Evolutionary conservation across 2,329 filamentous ascomycete species (phyloP).

Genomic region (Fusarium sp.): DNA sequence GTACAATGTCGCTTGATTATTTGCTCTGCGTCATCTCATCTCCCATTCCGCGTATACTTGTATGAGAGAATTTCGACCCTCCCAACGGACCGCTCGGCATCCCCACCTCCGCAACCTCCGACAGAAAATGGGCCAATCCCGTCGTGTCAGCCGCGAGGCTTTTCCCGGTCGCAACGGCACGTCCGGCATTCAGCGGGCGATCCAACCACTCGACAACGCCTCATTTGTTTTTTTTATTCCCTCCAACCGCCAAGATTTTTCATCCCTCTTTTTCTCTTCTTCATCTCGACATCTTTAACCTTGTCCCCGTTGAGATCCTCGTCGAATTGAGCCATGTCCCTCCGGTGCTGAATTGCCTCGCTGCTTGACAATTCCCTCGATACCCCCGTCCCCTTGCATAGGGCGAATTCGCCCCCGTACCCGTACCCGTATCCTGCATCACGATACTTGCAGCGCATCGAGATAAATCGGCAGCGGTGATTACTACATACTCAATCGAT

Average conservation of each 20-base stretch:
- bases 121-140: slow-evolving; percentile 35
- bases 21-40: neutral
- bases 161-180: slow-evolving; percentile 44
- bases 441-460: slow-evolving; percentile 8
- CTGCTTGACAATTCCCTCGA: slow-evolving; percentile 17
- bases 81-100: slow-evolving; percentile 43
- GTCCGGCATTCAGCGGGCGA: slow-evolving; percentile 34
- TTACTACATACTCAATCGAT: slow-evolving; percentile 4
- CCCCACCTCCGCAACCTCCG: slow-evolving; percentile 43
- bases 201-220: slow-evolving; percentile 19
- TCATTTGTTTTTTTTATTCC: slow-evolving; percentile 18
- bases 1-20: neutral
- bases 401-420: slow-evolving; percentile 5
- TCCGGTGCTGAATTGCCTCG: slow-evolving; percentile 26
- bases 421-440: slow-evolving; percentile 13
- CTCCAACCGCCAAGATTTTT: slow-evolving; percentile 4
- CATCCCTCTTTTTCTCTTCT: slow-evolving; percentile 18
- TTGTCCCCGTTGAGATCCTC: slow-evolving; percentile 32
- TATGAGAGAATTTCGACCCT: slow-evolving; percentile 44
- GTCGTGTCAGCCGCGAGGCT: slow-evolving; percentile 40
- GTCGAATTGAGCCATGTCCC: slow-evolving; percentile 38
- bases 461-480: slow-evolving; percentile 2
- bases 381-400: neutral
- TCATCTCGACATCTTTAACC: slow-evolving; percentile 26
- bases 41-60: slow-evolving; percentile 8